Percentiles rank a stretch among this genome's conserved stretches.
Conservation (phyloP, 1,284 basidiomycete species). For the Ceratobasidium sp. region DNA sequence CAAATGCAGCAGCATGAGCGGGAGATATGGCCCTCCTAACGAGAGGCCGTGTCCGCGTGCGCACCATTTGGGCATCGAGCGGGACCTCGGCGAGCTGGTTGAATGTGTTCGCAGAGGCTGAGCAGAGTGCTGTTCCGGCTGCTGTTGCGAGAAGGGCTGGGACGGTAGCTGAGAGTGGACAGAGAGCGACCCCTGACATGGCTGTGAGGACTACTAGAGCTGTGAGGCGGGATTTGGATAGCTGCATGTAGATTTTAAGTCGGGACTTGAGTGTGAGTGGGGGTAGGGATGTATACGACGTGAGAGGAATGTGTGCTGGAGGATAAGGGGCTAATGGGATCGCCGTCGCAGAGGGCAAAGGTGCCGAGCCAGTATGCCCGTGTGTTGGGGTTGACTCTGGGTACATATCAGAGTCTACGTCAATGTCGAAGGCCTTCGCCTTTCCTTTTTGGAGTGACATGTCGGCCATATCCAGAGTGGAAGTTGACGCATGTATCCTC, state of each 20-base stretch:
- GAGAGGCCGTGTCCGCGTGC: slow-evolving; percentile 92
- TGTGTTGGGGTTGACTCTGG: slow-evolving; percentile 20
- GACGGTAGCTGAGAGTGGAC: slow-evolving; percentile 84
- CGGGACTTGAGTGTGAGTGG: slow-evolving; percentile 69
- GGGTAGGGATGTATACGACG: slow-evolving; percentile 58
- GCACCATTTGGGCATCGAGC: slow-evolving; percentile 96
- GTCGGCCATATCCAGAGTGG: slow-evolving; percentile 37
- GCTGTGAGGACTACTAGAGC: slow-evolving; percentile 91
- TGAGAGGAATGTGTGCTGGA: slow-evolving; percentile 47
- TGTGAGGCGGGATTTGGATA: slow-evolving; percentile 91
- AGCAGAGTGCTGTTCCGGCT: slow-evolving; percentile 90
- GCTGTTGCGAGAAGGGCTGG: slow-evolving; percentile 90
- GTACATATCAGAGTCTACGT: slow-evolving; percentile 40
- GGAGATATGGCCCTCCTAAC: slow-evolving; percentile 87
- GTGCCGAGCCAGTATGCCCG: background rate
- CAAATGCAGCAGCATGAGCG: slow-evolving; percentile 88
- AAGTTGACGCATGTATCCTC: slow-evolving; percentile 18
- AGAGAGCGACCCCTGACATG: slow-evolving; percentile 94
- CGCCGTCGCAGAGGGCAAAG: slow-evolving; percentile 19
- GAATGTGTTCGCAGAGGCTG: slow-evolving; percentile 92
- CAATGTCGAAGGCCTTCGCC: slow-evolving; percentile 33
- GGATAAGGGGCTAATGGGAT: slow-evolving; percentile 47
- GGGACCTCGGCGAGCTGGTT: slow-evolving; percentile 97
- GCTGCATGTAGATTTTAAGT: slow-evolving; percentile 79
- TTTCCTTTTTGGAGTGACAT: slow-evolving; percentile 37